phyloP scores from a whole-genome alignment of 2,329 filamentous ascomycete species.

The Xylariaceae sp. region DNA sequence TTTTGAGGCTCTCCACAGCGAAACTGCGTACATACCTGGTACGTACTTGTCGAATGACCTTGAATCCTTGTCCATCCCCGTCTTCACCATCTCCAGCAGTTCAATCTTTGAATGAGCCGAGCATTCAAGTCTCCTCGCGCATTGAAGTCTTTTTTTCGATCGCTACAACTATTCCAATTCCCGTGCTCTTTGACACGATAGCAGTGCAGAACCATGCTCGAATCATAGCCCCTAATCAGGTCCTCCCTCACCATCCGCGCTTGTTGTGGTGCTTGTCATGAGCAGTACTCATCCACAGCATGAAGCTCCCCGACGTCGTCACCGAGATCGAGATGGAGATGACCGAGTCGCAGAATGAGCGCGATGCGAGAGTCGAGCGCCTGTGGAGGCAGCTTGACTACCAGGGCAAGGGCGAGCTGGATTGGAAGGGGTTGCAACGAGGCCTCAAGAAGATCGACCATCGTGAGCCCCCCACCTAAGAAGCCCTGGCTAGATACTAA shows the following conservation, averaged over 20 bases:
- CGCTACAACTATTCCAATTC: no score
- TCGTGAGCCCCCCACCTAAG: slow-evolving; percentile 52
- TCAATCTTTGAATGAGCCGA: no score
- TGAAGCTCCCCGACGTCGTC: slow-evolving; percentile 49
- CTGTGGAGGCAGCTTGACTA: slow-evolving; percentile 83
- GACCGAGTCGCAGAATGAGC: slow-evolving; percentile 71
- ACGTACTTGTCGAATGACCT: no score
- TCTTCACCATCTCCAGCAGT: no score
- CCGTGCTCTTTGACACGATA: slow-evolving; percentile 12
- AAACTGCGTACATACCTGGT: no score
- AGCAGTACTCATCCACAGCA: slow-evolving; percentile 40
- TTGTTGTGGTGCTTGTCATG: slow-evolving; percentile 40
- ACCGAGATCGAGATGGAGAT: slow-evolving; percentile 59
- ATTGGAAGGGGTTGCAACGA: slow-evolving; percentile 78
- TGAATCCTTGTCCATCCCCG: no score
- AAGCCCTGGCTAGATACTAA: slow-evolving; percentile 4
- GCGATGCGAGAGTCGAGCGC: slow-evolving; percentile 75
- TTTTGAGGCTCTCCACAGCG: no score
- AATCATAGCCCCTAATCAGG: slow-evolving; percentile 24
- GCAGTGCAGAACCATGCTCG: slow-evolving; percentile 13
- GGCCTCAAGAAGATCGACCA: slow-evolving; percentile 88
- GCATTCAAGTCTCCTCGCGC: no score
- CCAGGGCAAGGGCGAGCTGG: slow-evolving; percentile 71
- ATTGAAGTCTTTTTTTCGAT: no score
- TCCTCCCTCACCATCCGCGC: slow-evolving; percentile 22